Evolutionary conservation across 108 stramenopile species (phyloP).

Genomic region (Conticribra guillardii): DNA sequence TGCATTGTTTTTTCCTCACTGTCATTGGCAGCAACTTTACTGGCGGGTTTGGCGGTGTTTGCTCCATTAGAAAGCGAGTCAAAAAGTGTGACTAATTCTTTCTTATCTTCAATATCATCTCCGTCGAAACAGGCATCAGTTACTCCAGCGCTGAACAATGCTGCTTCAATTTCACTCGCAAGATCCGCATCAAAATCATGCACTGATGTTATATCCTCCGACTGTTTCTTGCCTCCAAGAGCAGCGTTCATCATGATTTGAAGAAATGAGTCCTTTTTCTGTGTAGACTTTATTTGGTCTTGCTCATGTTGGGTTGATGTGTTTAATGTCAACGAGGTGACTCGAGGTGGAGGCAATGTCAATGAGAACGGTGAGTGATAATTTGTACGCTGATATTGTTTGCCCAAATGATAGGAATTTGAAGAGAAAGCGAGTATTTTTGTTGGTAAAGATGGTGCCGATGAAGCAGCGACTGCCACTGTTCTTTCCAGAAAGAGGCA

Average conservation of each 20-base stretch:
- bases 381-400: too few relatives aligned
- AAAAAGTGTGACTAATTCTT: neutral
- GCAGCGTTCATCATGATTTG: slow-evolving; percentile 3
- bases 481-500: too few relatives aligned
- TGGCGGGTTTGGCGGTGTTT: too few relatives aligned
- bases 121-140: neutral
- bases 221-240: slow-evolving; percentile 3
- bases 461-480: too few relatives aligned
- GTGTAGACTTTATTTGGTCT: neutral
- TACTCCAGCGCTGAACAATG: slow-evolving; percentile 6
- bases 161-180: slow-evolving; percentile 24
- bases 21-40: neutral
- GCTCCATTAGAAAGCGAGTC: neutral
- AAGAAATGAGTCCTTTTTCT: slow-evolving; percentile 8
- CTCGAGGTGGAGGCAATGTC: too few relatives aligned
- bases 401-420: too few relatives aligned
- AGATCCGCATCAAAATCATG: slow-evolving; percentile 29
- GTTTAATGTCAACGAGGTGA: neutral
- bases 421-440: too few relatives aligned
- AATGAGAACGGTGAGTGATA: too few relatives aligned
- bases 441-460: too few relatives aligned
- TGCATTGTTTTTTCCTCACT: neutral
- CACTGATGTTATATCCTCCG: slow-evolving; percentile 2
- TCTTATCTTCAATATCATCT: neutral
- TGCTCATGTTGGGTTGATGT: neutral